Base-by-base conservation (phyloP, 2,329 filamentous ascomycete species). In the Arthrobotrys iridis region DNA sequence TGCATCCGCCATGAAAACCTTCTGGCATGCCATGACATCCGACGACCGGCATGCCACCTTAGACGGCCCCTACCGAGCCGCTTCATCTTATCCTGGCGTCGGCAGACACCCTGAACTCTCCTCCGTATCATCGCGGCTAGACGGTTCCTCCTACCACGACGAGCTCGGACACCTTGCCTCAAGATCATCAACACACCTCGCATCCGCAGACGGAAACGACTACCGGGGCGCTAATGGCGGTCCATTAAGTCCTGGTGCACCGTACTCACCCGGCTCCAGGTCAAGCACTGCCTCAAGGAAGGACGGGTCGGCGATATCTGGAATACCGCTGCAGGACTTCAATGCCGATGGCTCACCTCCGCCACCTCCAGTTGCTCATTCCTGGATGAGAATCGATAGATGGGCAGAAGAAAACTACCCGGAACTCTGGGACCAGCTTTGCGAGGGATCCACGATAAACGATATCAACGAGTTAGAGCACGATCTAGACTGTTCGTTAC, bases 381-480 rank as follows among this genome's bases (percentile, higher is more conserved):
- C 94, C 11, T 99, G 95, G 95, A 89, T 87, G 81, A 91, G 93
- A 82, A 97, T 99, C 81, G 94, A 98, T 82, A 86, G 87, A 41
- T 99, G 95, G 95, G 87, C 92, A 66, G 95, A 98, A 80, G 92
- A 95, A 77, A 92, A 98, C 83, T 99, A 97, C 82, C 91, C 92
- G 73, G 95, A 99, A 83, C 88, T 99, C 28, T 95, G 86, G 79
- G 95, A 99, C 83, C 93, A 99, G 82, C 85, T 99, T 33, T 91
- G 94, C 81, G 93, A 97, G 82, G 93, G 92, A 28, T 93, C 91
- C 81, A 98, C 95, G 3, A 86, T 88, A 80, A 99, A 99, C 83
- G 95, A 99, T 81, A 86, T 99, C 81, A 98, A 97, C 82, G 95
- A 98, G 83, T 85, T 99, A 62, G 95, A 99, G 84, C 93, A 98